A percentile compares a stretch with the other conserved stretches of the same genome.
These are phyloP conservation scores for Collybiopsis confluens DNA, from an alignment of 768 basidiomycete species.

Conservation along the genomic window DNA sequence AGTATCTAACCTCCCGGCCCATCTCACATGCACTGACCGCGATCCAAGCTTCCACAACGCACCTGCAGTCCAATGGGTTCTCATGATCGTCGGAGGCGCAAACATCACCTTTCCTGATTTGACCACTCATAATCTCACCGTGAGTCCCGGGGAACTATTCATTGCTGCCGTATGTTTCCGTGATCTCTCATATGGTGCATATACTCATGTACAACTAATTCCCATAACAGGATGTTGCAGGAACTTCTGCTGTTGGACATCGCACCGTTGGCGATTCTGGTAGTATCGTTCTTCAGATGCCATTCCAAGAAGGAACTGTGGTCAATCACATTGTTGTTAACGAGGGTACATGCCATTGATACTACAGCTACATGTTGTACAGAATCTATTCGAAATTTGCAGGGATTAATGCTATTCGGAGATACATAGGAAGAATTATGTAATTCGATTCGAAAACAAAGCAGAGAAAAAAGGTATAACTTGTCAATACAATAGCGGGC, in stretches of 20 bases:
- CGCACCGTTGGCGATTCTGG: background rate
- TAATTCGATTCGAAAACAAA: no score
- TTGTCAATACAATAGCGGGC: no score
- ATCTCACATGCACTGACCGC: background rate
- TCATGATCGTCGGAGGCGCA: background rate
- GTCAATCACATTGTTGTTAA: conserved; percentile 16
- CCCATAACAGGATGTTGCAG: conserved; percentile 7
- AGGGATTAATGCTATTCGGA: no score
- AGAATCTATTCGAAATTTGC: no score
- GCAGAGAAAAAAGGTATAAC: no score
- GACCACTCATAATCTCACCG: background rate
- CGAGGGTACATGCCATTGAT: conserved; percentile 10
- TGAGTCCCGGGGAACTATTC: background rate
- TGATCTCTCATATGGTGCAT: conserved; percentile 1
- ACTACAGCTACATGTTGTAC: conserved; percentile 1
- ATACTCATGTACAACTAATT: background rate
- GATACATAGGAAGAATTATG: no score
- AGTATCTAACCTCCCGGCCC: background rate
- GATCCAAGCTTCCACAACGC: background rate
- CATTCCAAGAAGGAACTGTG: conserved; percentile 12
- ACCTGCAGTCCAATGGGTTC: background rate
- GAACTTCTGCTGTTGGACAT: background rate
- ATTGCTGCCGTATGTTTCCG: conserved; percentile 9
- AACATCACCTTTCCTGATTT: background rate
- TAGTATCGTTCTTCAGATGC: background rate